Conservation (phyloP, 768 basidiomycete genomes). For the Podaxis rugospora region DNA sequence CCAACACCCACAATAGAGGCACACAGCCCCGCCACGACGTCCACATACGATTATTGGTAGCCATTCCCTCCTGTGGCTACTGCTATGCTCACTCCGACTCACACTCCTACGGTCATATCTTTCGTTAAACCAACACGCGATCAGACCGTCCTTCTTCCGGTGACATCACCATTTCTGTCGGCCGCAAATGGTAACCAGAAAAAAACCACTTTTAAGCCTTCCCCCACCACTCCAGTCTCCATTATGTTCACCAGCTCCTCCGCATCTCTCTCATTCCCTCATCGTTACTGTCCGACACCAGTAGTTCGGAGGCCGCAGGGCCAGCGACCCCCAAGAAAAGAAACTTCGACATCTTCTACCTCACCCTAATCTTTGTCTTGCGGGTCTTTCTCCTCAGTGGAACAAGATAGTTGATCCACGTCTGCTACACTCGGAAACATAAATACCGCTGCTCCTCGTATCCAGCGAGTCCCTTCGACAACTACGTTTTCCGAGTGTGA, state of each 20-base stretch:
- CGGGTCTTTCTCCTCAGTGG: neutral
- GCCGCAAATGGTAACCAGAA: neutral
- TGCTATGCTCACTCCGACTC: neutral
- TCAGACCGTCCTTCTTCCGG: neutral
- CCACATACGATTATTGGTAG: constrained; percentile 1
- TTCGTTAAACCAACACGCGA: neutral
- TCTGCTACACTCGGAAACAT: constrained; percentile 10
- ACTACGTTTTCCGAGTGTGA: neutral
- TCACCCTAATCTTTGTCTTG: constrained; percentile 2
- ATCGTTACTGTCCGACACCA: neutral
- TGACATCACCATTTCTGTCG: neutral
- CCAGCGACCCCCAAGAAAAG: neutral
- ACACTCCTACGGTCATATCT: neutral
- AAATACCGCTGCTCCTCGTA: neutral
- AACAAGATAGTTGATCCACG: constrained; percentile 6
- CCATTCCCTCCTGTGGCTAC: neutral
- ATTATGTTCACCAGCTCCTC: neutral
- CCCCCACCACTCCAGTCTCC: neutral
- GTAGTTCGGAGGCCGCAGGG: neutral
- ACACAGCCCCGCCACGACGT: neutral
- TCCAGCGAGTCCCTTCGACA: neutral
- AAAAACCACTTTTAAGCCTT: neutral
- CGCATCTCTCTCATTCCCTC: neutral
- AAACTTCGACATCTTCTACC: constrained; percentile 10
- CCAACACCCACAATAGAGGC: neutral